Evolutionary conservation across 805 yeast species (phyloP).

Genomic region (Myxozyma neglecta): DNA sequence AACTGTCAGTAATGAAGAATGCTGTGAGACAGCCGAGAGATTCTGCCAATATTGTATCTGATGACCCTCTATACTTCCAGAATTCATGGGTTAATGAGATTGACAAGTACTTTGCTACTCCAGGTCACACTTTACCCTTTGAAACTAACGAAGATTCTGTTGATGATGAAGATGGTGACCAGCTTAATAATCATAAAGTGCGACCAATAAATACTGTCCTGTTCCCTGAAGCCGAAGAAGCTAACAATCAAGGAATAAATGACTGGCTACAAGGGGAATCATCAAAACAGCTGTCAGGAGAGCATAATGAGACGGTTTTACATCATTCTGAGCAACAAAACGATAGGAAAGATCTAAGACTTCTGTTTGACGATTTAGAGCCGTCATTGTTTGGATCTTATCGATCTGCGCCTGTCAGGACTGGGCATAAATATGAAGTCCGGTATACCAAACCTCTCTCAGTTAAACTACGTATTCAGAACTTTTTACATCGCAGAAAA

Average conservation of each 20-base stretch:
- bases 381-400: slow-evolving; percentile 1
- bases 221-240: not conserved
- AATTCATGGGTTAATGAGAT: not conserved
- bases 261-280: not conserved
- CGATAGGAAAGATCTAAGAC: not conserved
- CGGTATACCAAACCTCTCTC: not conserved
- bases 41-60: not conserved
- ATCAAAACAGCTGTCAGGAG: not conserved
- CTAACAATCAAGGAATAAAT: not conserved
- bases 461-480: not conserved
- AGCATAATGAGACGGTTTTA: slow-evolving; percentile 2
- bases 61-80: not conserved
- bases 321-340: not conserved
- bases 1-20: not conserved
- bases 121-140: not conserved
- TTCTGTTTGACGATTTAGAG: not conserved
- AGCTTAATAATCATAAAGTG: too few species aligned
- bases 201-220: not conserved
- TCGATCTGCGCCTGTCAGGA: not conserved
- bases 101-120: not conserved
- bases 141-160: not conserved
- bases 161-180: not conserved
- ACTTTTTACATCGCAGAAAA: not conserved
- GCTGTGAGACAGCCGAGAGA: too few species aligned
- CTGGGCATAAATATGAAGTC: not conserved